Base-by-base conservation (phyloP, 1,284 basidiomycete genomes). In the Macrocystidia cucumis region DNA sequence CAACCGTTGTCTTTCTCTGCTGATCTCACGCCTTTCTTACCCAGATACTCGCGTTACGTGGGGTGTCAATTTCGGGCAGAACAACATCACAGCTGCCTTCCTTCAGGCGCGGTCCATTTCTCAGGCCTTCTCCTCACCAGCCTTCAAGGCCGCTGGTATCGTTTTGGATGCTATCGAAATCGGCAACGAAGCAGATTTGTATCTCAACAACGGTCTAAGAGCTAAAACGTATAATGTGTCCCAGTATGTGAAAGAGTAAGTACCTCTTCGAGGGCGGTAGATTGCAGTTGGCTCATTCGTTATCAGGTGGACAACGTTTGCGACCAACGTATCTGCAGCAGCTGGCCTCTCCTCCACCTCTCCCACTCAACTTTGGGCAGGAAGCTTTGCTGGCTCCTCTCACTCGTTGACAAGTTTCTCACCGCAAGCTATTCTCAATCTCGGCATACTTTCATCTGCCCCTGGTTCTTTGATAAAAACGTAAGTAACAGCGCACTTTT, bases 101-200 rank as follows among this genome's bases (percentile, higher is more conserved):
- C 66, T 76, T 13, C 70, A 80, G 56, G 70, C 72, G 1, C 58
- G 62, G 35, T 69, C 75, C 0, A 69, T 85, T 37, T 42, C 67
- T n/a, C 63, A 62, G 35, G 76, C 74, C 2, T 82, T 80, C 48
- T 37, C 50, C n/a, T 64, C 65, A 2, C 32, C 58, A 3, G 55
- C 58, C 1, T 60, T 80, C 8, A 52, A 48, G 34, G 43, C 46
- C 28, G 60, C 67, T 0, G 61, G 67, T 8, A 69, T 82, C 28
- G 56, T 54, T 2, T 59, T 82, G 8, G 69, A 76, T 37, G 62
- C 66, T 14, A 57, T 83, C 19, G 74, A 81, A 47, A 62, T 79
- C 32, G 77, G 78, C 3, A 82, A 83, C 38, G 77, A 82, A 55
- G 60, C 78, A 0, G 75, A 82, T 50, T 48, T 80, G 5, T 82